A percentile compares a stretch with the other conserved stretches of the same genome.
phyloP scores from a whole-genome alignment of 1,139 yeast genomes.

The Suhomyces kunorum region DNA sequence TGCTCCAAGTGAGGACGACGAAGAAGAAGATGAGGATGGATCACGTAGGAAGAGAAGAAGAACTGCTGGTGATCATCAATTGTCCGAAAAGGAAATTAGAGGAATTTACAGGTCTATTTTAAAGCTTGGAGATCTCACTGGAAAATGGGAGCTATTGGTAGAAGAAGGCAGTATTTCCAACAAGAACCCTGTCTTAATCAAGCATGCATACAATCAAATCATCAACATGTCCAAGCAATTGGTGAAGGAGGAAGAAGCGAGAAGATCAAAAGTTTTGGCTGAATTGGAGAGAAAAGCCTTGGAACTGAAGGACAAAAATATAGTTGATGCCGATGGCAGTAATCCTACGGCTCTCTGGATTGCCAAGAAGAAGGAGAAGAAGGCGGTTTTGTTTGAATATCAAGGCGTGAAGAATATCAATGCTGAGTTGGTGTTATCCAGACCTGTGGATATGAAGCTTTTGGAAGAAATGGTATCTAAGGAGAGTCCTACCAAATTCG shows the following conservation, averaged over 20 bases:
- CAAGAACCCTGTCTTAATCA: constrained; percentile 80
- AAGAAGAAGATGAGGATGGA: constrained; percentile 38
- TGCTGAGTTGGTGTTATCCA: constrained; percentile 80
- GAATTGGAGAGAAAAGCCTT: constrained; percentile 63
- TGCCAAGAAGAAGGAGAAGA: constrained; percentile 71
- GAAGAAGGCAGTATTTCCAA: constrained; percentile 88
- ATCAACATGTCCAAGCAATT: constrained; percentile 60
- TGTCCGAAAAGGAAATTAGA: constrained; percentile 86
- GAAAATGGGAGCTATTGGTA: constrained; percentile 84
- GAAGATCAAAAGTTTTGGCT: constrained; percentile 55
- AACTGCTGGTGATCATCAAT: constrained; percentile 52
- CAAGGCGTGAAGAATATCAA: constrained; percentile 86
- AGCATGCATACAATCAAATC: constrained; percentile 73
- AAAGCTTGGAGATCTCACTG: constrained; percentile 76
- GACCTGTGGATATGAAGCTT: constrained; percentile 79
- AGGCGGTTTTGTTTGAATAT: constrained; percentile 87
- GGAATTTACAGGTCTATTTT: constrained; percentile 82
- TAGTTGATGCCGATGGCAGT: constrained; percentile 11
- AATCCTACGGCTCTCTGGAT: constrained; percentile 50
- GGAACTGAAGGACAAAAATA: constrained; percentile 50
- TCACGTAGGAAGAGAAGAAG: constrained; percentile 31
- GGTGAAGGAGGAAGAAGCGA: constrained; percentile 65
- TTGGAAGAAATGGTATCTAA: constrained; percentile 60
- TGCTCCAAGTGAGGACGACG: constrained; percentile 36
- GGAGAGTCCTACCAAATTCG: constrained; percentile 58